Evolutionary conservation across 495 filamentous ascomycete genomes (phyloP).

Genomic region (Evernia prunastri): DNA sequence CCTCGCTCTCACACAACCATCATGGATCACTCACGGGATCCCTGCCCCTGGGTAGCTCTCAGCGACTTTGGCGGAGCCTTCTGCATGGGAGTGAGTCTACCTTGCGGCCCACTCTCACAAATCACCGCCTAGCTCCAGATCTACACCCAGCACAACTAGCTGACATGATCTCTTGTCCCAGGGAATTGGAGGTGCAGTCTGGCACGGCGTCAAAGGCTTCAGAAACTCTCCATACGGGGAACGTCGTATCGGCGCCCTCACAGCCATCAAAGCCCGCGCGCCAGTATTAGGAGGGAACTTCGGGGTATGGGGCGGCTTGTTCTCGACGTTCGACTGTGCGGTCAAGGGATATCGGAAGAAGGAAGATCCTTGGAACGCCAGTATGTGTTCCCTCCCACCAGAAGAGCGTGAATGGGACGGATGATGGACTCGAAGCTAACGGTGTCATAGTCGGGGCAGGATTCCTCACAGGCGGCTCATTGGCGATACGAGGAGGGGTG

Average conservation of each 20-base stretch:
- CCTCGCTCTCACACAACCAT: not conserved
- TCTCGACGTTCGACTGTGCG: slow-evolving; percentile 93
- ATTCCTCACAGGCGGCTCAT: slow-evolving; percentile 90
- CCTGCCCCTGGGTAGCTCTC: slow-evolving; percentile 92
- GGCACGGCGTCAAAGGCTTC: slow-evolving; percentile 98
- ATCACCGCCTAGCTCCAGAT: not conserved
- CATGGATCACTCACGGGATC: slow-evolving; percentile 95
- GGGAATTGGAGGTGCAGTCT: slow-evolving; percentile 89
- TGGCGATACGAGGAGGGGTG: slow-evolving; percentile 83
- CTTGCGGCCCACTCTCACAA: slow-evolving; percentile 17
- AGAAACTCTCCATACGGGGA: slow-evolving; percentile 86
- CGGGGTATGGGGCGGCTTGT: slow-evolving; percentile 92
- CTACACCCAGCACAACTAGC: not conserved
- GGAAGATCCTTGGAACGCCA: slow-evolving; percentile 96
- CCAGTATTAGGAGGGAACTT: slow-evolving; percentile 97
- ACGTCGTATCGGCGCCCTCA: slow-evolving; percentile 89
- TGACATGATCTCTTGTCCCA: slow-evolving; percentile 25
- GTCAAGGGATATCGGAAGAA: slow-evolving; percentile 93
- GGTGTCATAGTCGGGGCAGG: slow-evolving; percentile 66
- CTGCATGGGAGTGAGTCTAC: slow-evolving; percentile 78
- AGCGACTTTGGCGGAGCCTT: slow-evolving; percentile 98
- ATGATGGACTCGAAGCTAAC: not conserved
- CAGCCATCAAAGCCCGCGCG: slow-evolving; percentile 93
- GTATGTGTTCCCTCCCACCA: slow-evolving; percentile 40
- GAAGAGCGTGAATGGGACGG: not conserved